Conservation (phyloP, 2,329 filamentous ascomycete genomes). For the Pseudogymnoascus pannorum region DNA sequence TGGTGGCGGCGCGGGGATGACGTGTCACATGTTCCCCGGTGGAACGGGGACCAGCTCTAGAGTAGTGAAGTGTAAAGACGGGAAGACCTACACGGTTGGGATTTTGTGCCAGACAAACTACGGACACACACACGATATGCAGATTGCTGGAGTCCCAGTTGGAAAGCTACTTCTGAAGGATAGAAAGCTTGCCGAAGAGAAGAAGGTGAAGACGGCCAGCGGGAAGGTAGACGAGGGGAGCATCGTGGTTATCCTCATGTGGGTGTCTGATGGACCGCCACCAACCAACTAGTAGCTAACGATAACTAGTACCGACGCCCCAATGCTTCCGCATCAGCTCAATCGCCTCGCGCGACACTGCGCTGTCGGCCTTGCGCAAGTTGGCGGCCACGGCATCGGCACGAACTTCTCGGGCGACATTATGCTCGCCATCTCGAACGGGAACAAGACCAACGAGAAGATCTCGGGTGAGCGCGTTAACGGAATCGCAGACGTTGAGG, state of each 20-base stretch:
- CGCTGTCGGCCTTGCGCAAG: constrained; percentile 52
- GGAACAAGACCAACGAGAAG: constrained; percentile 30
- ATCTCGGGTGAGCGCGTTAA: constrained; percentile 23
- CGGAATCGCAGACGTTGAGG: constrained; percentile 26
- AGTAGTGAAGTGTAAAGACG: constrained; percentile 41
- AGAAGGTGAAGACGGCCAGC: constrained; percentile 27
- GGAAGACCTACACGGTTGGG: constrained; percentile 48
- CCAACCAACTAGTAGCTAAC: constrained; percentile 5
- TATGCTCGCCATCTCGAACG: constrained; percentile 61
- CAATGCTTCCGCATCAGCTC: constrained; percentile 49
- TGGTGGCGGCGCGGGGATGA: constrained; percentile 63
- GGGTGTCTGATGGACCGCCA: not conserved
- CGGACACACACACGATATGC: constrained; percentile 47
- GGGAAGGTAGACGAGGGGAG: constrained; percentile 52
- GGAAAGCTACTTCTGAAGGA: constrained; percentile 48
- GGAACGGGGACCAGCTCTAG: constrained; percentile 58
- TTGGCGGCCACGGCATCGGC: constrained; percentile 48
- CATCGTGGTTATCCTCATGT: constrained; percentile 51
- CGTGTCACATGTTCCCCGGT: constrained; percentile 59
- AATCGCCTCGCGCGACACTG: constrained; percentile 52
- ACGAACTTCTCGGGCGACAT: constrained; percentile 58
- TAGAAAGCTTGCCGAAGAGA: constrained; percentile 32
- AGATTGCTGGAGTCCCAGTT: constrained; percentile 53
- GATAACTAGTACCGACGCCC: constrained; percentile 43
- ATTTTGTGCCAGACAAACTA: constrained; percentile 62